Percentiles rank a stretch among this genome's conserved stretches.
Conservation (phyloP, 331 rosid species). For the Erythrophleum ivorense region DNA sequence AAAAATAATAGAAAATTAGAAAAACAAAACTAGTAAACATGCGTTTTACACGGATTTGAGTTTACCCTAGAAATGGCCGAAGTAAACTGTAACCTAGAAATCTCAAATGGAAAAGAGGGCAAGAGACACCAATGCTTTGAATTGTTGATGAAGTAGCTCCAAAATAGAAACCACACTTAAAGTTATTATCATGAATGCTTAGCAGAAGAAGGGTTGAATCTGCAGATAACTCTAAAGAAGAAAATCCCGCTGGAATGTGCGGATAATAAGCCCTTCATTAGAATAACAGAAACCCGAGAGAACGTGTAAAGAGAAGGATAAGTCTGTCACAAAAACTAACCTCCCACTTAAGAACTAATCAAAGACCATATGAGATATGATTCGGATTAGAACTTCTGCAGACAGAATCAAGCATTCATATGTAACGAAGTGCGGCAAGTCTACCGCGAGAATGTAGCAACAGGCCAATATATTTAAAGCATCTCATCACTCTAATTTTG, state of each 20-base stretch:
- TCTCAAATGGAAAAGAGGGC: background rate
- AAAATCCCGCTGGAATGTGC: background rate
- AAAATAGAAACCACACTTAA: background rate
- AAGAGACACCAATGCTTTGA: background rate
- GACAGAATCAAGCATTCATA: background rate
- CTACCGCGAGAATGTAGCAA: background rate
- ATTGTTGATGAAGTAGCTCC: background rate
- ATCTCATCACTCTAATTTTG: conserved; percentile 1
- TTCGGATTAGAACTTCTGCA: background rate
- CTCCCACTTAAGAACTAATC: background rate
- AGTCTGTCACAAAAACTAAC: background rate
- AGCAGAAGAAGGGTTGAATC: background rate
- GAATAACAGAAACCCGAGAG: conserved; percentile 1
- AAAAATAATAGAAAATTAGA: background rate
- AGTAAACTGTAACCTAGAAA: background rate
- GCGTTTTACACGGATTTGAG: background rate
- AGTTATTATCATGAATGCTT: background rate
- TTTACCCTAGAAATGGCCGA: background rate
- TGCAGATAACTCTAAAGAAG: background rate
- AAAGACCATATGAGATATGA: background rate
- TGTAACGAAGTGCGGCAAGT: background rate
- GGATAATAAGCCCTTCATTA: background rate
- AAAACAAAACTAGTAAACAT: background rate
- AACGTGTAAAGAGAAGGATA: background rate
- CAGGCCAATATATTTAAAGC: background rate